Evolutionary conservation across 2,329 filamentous ascomycete genomes (phyloP).

Genomic region (Penicillium sp.): DNA sequence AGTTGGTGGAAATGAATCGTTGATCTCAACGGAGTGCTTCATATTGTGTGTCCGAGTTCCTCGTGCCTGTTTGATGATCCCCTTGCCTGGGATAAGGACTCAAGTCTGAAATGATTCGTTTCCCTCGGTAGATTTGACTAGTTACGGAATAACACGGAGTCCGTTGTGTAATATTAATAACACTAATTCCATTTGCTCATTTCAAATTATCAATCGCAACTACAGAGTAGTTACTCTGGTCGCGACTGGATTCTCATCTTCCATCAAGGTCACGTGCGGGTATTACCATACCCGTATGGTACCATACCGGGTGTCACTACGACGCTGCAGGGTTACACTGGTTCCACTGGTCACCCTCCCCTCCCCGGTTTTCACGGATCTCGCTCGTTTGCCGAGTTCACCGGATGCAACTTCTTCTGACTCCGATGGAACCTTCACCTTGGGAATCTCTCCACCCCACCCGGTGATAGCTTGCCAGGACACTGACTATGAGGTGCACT

Average conservation of each 20-base stretch:
- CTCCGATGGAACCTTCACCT: constrained; percentile 26
- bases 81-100: background rate
- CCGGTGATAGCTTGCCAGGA: background rate
- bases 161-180: background rate
- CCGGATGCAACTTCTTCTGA: constrained; percentile 35
- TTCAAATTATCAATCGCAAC: too few species aligned
- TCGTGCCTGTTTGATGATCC: constrained; percentile 3
- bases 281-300: constrained; percentile 5
- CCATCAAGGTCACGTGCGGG: constrained; percentile 4
- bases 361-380: constrained; percentile 18
- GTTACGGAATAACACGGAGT: background rate
- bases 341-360: constrained; percentile 10
- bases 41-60: background rate
- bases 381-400: constrained; percentile 20
- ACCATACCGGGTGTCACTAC: constrained; percentile 20
- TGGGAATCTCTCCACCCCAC: constrained; percentile 6
- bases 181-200: too few species aligned
- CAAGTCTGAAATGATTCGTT: background rate
- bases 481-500: background rate
- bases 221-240: too few species aligned
- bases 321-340: constrained; percentile 32
- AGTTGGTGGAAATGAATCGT: background rate
- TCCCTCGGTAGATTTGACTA: background rate
- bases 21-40: background rate
- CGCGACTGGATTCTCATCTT: background rate